Evolutionary conservation across 73 alveolate genomes (phyloP).

Genomic region (Loxodes magnus): DNA sequence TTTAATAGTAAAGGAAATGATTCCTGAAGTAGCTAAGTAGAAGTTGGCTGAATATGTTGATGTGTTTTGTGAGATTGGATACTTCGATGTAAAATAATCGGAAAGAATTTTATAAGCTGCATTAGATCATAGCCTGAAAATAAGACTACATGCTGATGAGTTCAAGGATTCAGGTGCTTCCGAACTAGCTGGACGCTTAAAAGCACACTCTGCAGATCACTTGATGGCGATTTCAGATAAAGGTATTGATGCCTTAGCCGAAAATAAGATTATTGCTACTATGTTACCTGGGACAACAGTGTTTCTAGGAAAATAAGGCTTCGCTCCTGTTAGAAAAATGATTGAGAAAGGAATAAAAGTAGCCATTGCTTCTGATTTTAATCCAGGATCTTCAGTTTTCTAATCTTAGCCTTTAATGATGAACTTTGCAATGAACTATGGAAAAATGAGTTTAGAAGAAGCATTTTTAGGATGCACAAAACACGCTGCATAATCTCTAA

Average conservation of each 20-base stretch:
- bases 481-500: conserved; percentile 16
- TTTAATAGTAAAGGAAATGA: conserved; percentile 14
- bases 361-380: conserved; percentile 15
- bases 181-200: conserved; percentile 11
- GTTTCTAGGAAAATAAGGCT: conserved; percentile 10
- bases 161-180: conserved; percentile 21
- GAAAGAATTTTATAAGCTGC: conserved; percentile 5
- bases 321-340: conserved; percentile 21
- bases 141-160: conserved; percentile 25
- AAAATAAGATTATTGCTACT: conserved; percentile 14
- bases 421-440: conserved; percentile 16
- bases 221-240: conserved; percentile 20
- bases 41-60: conserved; percentile 16
- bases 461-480: conserved; percentile 19
- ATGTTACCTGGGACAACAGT: conserved; percentile 25
- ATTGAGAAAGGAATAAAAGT: conserved; percentile 16
- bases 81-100: conserved; percentile 12
- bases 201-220: conserved; percentile 21
- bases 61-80: conserved; percentile 25
- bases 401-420: conserved; percentile 19
- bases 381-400: conserved; percentile 22
- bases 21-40: conserved; percentile 10
- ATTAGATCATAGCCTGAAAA: conserved; percentile 3
- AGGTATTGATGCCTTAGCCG: conserved; percentile 13
- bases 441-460: conserved; percentile 13